These are phyloP conservation scores for Fagopyrum tataricum DNA, from an alignment of 148 eudicot genomes.

Conservation along the genomic window DNA sequence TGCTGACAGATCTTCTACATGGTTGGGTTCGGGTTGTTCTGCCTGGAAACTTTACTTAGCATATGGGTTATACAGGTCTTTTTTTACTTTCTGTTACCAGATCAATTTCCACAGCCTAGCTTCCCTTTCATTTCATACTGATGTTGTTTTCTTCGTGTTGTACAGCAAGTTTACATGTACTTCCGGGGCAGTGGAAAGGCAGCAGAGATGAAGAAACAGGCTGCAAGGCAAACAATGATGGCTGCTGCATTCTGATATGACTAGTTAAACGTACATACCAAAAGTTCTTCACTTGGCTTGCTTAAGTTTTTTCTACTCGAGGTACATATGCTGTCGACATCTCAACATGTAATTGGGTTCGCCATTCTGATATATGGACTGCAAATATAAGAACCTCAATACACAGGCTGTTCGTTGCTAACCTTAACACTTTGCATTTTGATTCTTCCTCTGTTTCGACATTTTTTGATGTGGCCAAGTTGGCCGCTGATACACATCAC, in stretches of 20 bases:
- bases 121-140: not conserved
- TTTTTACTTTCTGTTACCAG: not conserved
- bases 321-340: slow-evolving; percentile 14
- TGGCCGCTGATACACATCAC: too few species aligned
- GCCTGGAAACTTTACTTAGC: slow-evolving; percentile 33
- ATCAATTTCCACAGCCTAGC: not conserved
- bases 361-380: not conserved
- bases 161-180: slow-evolving; percentile 47
- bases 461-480: too few species aligned
- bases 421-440: not conserved
- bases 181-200: slow-evolving; percentile 49
- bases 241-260: slow-evolving; percentile 35
- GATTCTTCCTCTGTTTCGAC: not conserved
- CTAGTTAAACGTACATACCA: slow-evolving; percentile 8
- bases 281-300: not conserved
- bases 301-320: not conserved
- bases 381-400: not conserved
- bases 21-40: slow-evolving; percentile 28
- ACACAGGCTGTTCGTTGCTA: not conserved
- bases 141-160: not conserved
- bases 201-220: slow-evolving; percentile 43
- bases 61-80: slow-evolving; percentile 45
- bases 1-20: slow-evolving; percentile 29
- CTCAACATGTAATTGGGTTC: not conserved
- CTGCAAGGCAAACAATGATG: slow-evolving; percentile 39